Percentiles rank a stretch among this genome's conserved stretches.
Conservation (phyloP, 169 alveolate genomes). For the Cryptosporidium meleagridis region DNA sequence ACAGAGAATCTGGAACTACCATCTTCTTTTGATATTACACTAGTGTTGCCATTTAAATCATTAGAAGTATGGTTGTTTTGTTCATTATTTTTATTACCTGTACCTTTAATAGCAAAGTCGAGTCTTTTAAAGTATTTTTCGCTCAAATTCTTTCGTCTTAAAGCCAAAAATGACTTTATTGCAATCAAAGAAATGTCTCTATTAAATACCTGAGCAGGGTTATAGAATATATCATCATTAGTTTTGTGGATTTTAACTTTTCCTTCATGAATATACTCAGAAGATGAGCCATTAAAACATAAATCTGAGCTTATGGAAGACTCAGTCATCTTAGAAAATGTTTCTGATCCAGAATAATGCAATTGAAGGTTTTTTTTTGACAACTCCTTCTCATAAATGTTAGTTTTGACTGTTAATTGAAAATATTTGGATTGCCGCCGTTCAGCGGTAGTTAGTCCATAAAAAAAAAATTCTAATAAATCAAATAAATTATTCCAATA, state of each 20-base stretch:
- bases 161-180: constrained; percentile 42
- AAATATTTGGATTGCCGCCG: neutral
- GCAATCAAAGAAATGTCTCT: constrained; percentile 88
- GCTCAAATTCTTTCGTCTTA: constrained; percentile 3
- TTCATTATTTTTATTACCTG: neutral
- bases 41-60: neutral
- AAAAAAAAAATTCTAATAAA: neutral
- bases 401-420: neutral
- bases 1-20: neutral
- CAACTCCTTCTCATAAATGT: neutral
- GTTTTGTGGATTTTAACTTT: constrained; percentile 81
- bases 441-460: neutral
- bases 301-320: neutral
- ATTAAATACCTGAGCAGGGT: constrained; percentile 94
- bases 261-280: constrained; percentile 82
- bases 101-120: neutral
- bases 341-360: neutral
- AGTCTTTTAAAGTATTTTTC: constrained; percentile 6
- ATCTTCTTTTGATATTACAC: neutral
- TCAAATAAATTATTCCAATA: neutral
- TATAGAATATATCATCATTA: constrained; percentile 83
- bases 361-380: neutral
- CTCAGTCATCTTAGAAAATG: neutral
- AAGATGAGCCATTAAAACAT: neutral
- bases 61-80: neutral